These are phyloP conservation scores for Teratosphaeria destructans DNA, from an alignment of 2,329 filamentous ascomycete species.

Conservation along the genomic window DNA sequence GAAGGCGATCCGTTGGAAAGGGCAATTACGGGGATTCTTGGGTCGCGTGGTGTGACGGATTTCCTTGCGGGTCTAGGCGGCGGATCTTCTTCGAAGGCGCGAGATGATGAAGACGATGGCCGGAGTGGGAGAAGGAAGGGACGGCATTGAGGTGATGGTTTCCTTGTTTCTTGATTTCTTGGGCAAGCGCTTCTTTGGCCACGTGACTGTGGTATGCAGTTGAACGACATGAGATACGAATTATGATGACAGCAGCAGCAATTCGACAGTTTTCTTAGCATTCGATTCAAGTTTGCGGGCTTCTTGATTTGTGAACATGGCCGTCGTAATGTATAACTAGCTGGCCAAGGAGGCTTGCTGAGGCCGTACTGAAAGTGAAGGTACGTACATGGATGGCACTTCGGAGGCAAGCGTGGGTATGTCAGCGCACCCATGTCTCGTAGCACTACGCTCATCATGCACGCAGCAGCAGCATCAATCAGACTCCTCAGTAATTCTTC, in stretches of 20 bases:
- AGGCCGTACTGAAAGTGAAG: neutral
- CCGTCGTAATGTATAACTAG: too few relatives aligned
- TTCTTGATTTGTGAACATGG: neutral
- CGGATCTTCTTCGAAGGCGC: neutral
- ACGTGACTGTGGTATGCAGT: neutral
- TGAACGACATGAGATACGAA: neutral
- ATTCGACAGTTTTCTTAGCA: neutral
- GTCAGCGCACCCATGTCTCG: neutral
- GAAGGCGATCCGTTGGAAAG: conserved; percentile 13
- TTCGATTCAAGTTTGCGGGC: neutral
- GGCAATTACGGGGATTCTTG: conserved; percentile 2
- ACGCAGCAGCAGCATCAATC: neutral
- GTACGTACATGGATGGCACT: neutral
- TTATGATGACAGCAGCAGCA: neutral
- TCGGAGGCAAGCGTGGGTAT: too few relatives aligned
- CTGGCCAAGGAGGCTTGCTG: too few relatives aligned
- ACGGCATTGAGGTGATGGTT: neutral
- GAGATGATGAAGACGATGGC: neutral
- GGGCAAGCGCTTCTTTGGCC: neutral
- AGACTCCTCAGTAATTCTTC: neutral
- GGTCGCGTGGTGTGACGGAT: conserved; percentile 2
- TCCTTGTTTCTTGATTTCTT: neutral
- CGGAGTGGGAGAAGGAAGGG: conserved; percentile 4
- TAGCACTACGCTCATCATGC: neutral
- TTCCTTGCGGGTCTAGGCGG: conserved; percentile 3